These are phyloP conservation scores for Wickerhamomyces xylosicus DNA, from an alignment of 805 yeast species.

Conservation along the genomic window DNA sequence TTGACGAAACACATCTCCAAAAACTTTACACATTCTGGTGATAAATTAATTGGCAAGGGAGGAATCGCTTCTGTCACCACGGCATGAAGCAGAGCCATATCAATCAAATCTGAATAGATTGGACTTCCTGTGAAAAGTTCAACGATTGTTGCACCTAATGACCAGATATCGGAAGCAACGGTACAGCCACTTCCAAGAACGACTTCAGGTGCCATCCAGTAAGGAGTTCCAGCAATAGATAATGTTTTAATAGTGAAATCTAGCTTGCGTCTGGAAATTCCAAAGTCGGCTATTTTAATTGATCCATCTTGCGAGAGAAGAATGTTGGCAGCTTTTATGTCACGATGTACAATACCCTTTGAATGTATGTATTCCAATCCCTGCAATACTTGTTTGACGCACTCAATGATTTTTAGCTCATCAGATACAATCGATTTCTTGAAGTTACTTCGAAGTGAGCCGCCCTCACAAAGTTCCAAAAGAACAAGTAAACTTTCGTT, in stretches of 20 bases:
- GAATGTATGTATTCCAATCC: constrained; percentile 59
- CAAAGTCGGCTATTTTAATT: constrained; percentile 66
- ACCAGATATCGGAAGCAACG: constrained; percentile 86
- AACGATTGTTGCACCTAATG: constrained; percentile 88
- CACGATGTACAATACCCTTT: constrained; percentile 61
- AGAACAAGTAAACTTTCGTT: constrained; percentile 65
- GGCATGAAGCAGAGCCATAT: constrained; percentile 76
- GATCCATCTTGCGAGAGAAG: constrained; percentile 55
- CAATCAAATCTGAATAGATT: constrained; percentile 68
- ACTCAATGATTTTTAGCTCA: constrained; percentile 51
- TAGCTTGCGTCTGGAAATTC: constrained; percentile 64
- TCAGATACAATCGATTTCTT: constrained; percentile 32
- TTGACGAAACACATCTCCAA: constrained; percentile 60
- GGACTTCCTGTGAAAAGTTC: constrained; percentile 83
- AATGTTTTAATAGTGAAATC: constrained; percentile 38
- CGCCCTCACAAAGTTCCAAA: constrained; percentile 59
- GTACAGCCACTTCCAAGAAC: constrained; percentile 78
- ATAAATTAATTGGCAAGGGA: constrained; percentile 46
- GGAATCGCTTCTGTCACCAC: constrained; percentile 70
- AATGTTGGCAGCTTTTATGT: constrained; percentile 72
- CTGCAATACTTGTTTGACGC: constrained; percentile 57
- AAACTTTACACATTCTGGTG: constrained; percentile 41
- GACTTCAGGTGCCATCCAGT: constrained; percentile 99
- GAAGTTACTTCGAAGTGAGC: constrained; percentile 42
- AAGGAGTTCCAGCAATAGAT: constrained; percentile 77